These are phyloP conservation scores for Nitzschia sp. DNA, from an alignment of 108 stramenopile species.

Conservation along the genomic window DNA sequence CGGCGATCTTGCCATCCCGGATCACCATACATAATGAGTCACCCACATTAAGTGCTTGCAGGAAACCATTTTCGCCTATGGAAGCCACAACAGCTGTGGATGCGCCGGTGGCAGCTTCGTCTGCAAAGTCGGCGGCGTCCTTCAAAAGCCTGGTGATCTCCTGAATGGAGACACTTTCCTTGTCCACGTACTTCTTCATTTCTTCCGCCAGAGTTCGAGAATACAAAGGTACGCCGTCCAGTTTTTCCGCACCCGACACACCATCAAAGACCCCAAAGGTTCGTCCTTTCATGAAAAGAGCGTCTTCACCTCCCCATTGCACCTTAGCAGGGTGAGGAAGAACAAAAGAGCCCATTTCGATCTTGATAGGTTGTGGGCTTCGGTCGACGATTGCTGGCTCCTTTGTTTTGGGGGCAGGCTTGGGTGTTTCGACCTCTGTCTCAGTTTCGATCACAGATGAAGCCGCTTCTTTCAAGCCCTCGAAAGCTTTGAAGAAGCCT, in stretches of 20 bases:
- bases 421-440: not conserved
- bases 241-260: conserved; percentile 83
- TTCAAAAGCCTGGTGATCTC: conserved; percentile 63
- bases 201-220: conserved; percentile 64
- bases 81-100: conserved; percentile 83
- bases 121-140: conserved; percentile 63
- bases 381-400: conserved; percentile 18
- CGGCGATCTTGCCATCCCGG: conserved; percentile 63
- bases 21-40: conserved; percentile 77
- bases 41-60: conserved; percentile 80
- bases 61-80: conserved; percentile 71
- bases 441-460: conserved; percentile 10
- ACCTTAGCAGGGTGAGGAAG: conserved; percentile 83
- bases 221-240: conserved; percentile 74
- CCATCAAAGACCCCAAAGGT: conserved; percentile 91
- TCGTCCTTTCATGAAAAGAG: conserved; percentile 66
- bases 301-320: conserved; percentile 90
- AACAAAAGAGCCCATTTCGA: conserved; percentile 62
- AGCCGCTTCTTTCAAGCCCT: conserved; percentile 5
- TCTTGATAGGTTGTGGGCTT: conserved; percentile 30
- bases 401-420: conserved; percentile 6
- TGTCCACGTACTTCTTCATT: conserved; percentile 53
- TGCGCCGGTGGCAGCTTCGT: conserved; percentile 75
- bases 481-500: not conserved
- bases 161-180: conserved; percentile 46